Evolutionary conservation across 169 alveolate species (phyloP), one percentile per base, ranked within the genome.

Genomic region (Plasmodium blacklocki): DNA sequence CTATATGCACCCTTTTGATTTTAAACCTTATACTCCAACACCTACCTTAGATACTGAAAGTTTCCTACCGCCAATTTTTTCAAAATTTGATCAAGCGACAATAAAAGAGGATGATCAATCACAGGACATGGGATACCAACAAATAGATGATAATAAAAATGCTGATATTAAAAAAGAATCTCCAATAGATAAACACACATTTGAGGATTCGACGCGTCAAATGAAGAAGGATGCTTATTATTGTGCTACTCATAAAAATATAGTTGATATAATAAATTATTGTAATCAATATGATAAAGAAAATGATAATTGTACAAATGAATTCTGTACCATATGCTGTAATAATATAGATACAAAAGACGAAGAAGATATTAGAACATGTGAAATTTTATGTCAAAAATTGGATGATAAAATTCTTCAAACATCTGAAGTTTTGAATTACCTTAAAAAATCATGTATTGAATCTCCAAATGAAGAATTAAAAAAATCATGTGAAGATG

Each of bases 1-100:
- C 45, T 52, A 91, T 23, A 74, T 94, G 50, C 91, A 62, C 50
- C 96, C 96, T 19, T 92, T 89, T 50, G 93, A 94, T 43, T 88
- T 76, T 49, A 76, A 90, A 70, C 88, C 87, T 21, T 74, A 74
- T 7, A 74, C 74, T 87, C 92, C 88, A 19, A 73, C 88, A 45
- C 73, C 76, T 12, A 29, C 91, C 2, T 39, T 73, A 29, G 59
- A 56, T 43, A 58, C 72, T 2, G 56, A 11, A 32, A 68, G 56
- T 47, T 54, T 50, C 49, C 12, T 68, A 45, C 12, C 70, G 3
- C 89, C 89, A 0, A 70, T 68, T 29, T 83, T 83, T 58, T 68
- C 91, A 23, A 83, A 72, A 68, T 60, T 83, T 6, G 43, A 56
- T 2, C 56, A 88, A 74, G 80, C 50, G 66, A 74, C 83, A 32